These are phyloP conservation scores for Caloboletus firmus DNA, from an alignment of 1,284 basidiomycete genomes.

Conservation along the genomic window DNA sequence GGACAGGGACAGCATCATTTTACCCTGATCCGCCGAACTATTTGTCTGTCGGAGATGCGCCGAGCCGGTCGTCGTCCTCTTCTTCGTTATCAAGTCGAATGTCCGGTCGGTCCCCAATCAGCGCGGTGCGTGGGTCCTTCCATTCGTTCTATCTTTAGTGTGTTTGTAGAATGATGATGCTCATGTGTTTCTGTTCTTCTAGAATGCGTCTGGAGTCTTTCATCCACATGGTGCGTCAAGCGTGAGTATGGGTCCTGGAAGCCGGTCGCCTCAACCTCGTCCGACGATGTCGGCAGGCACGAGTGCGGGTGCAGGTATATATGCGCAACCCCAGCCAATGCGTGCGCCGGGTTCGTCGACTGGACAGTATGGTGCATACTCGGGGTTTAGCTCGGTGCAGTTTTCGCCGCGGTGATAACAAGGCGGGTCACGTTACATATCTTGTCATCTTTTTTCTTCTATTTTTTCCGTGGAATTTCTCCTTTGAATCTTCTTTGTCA, in stretches of 20 bases:
- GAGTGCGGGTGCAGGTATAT: slow-evolving; percentile 6
- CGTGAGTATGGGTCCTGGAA: slow-evolving; percentile 7
- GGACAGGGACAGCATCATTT: slow-evolving; percentile 10
- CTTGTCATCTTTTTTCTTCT: neutral
- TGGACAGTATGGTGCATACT: slow-evolving; percentile 23
- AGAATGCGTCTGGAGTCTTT: slow-evolving; percentile 27
- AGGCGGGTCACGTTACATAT: neutral
- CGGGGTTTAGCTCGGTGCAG: slow-evolving; percentile 21
- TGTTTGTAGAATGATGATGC: neutral
- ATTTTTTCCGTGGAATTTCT: neutral
- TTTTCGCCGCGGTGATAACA: slow-evolving; percentile 21
- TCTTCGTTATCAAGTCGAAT: slow-evolving; percentile 36
- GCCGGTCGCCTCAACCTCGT: slow-evolving; percentile 23
- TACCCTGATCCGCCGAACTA: slow-evolving; percentile 28
- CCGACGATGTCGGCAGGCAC: slow-evolving; percentile 11
- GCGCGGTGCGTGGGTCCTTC: slow-evolving; percentile 17
- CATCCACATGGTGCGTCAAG: slow-evolving; percentile 16
- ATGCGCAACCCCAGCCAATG: slow-evolving; percentile 27
- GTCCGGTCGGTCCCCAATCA: slow-evolving; percentile 35
- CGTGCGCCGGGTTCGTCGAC: slow-evolving; percentile 16
- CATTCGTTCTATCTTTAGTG: slow-evolving; percentile 1
- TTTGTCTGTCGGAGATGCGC: slow-evolving; percentile 24
- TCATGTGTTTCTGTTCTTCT: slow-evolving; percentile 3
- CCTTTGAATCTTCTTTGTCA: neutral
- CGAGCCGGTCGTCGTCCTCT: slow-evolving; percentile 36